phyloP scores from a whole-genome alignment of 73 alveolate species.

The Paramecium primaurelia region DNA sequence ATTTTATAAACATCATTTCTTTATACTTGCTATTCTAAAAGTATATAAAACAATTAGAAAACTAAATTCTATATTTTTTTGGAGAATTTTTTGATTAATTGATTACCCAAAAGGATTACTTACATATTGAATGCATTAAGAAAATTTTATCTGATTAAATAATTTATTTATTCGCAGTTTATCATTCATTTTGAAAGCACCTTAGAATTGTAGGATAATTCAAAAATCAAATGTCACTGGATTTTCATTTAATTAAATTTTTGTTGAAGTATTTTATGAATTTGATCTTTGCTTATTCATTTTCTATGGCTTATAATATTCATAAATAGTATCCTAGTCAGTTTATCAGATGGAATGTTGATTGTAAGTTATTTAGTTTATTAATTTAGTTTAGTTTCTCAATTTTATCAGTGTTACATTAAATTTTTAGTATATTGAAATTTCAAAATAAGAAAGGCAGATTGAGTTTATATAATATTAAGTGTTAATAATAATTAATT shows the following conservation, averaged over 20 bases:
- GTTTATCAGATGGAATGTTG: slow-evolving; percentile 11
- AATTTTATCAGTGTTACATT: background rate
- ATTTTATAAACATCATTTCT: background rate
- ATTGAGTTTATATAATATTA: background rate
- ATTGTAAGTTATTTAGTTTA: background rate
- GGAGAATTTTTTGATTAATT: background rate
- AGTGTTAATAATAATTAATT: too few relatives aligned
- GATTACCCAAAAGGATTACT: background rate
- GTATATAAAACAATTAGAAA: background rate
- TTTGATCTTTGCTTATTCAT: background rate
- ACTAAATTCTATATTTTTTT: background rate
- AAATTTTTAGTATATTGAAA: background rate
- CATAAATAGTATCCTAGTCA: background rate
- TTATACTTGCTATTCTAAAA: background rate
- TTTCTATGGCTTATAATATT: slow-evolving; percentile 25
- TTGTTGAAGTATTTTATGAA: background rate
- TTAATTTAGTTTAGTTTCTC: background rate
- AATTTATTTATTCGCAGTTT: background rate
- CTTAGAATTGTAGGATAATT: background rate
- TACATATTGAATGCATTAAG: background rate
- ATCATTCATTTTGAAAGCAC: slow-evolving; percentile 7
- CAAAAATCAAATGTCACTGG: background rate
- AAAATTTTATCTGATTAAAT: background rate
- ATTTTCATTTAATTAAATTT: slow-evolving; percentile 1
- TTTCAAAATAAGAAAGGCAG: background rate